phyloP scores from a whole-genome alignment of 2,329 filamentous ascomycete species.

The Penicillium sp. region DNA sequence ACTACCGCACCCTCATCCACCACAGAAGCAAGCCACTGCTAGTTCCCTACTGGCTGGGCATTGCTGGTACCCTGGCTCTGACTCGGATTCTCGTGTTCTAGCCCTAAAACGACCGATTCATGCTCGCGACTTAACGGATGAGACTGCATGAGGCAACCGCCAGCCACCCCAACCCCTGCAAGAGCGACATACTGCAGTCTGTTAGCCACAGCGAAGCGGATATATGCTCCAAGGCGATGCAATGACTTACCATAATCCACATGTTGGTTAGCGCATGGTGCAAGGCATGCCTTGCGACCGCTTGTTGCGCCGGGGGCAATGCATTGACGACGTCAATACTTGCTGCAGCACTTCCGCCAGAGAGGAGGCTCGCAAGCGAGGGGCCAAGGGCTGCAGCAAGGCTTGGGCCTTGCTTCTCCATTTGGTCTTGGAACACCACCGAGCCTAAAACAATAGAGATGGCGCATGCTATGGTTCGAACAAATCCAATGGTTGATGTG shows the following conservation, averaged over 20 bases:
- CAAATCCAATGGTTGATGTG: constrained; percentile 54
- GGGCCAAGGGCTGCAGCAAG: constrained; percentile 12
- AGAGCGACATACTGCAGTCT: constrained; percentile 7
- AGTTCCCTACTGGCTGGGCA: background rate
- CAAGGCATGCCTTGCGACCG: constrained; percentile 8
- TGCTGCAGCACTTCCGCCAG: constrained; percentile 9
- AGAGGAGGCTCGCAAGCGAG: background rate
- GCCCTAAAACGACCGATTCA: constrained; percentile 2
- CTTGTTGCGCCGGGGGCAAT: constrained; percentile 6
- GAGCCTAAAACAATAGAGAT: constrained; percentile 54
- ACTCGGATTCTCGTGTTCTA: background rate
- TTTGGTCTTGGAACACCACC: constrained; percentile 41
- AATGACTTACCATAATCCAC: constrained; percentile 11
- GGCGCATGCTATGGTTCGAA: constrained; percentile 50
- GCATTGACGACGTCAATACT: constrained; percentile 8
- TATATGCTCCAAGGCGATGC: background rate
- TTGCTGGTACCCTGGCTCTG: background rate
- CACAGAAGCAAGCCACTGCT: background rate
- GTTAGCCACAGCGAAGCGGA: background rate
- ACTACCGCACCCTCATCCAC: background rate
- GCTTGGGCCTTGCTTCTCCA: constrained; percentile 16
- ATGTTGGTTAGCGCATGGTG: constrained; percentile 6
- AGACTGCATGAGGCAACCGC: constrained; percentile 6
- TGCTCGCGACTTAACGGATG: constrained; percentile 11
- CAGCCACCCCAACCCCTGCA: constrained; percentile 5